Conservation (phyloP, 495 filamentous ascomycete species). For the Penicillium cinerascens region DNA sequence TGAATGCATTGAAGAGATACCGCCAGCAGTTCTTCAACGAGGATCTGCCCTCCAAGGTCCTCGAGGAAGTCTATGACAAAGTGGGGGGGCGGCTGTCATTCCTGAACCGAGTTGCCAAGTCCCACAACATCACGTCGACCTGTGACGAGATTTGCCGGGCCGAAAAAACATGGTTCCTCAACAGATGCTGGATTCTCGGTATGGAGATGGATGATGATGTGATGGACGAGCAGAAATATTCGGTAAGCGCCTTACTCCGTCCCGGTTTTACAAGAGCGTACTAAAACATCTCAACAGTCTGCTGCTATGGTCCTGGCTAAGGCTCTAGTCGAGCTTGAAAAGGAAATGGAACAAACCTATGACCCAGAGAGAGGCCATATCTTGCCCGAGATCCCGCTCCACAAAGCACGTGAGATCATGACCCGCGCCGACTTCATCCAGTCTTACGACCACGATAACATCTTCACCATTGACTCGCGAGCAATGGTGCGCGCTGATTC, state of each 20-base stretch:
- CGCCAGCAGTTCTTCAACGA: constrained; percentile 68
- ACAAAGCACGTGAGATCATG: constrained; percentile 88
- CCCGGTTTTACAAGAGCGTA: not conserved
- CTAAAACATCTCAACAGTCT: constrained; percentile 45
- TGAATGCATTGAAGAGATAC: constrained; percentile 70
- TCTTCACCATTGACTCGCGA: constrained; percentile 88
- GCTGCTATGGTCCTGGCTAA: constrained; percentile 92
- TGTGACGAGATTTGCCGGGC: constrained; percentile 73
- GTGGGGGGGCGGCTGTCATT: constrained; percentile 86
- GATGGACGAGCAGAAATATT: constrained; percentile 97
- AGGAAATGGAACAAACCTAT: constrained; percentile 61
- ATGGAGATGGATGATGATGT: constrained; percentile 96
- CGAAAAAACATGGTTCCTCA: constrained; percentile 93
- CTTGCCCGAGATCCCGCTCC: constrained; percentile 76
- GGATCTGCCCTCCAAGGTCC: constrained; percentile 42
- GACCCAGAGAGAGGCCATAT: constrained; percentile 65
- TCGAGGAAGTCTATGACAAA: constrained; percentile 75
- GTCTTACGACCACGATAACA: constrained; percentile 84
- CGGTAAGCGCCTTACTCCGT: constrained; percentile 48
- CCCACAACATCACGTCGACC: constrained; percentile 67
- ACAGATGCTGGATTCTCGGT: constrained; percentile 92
- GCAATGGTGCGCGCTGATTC: constrained; percentile 89
- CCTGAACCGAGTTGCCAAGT: constrained; percentile 81
- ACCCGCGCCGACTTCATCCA: constrained; percentile 93
- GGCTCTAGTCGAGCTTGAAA: constrained; percentile 76